Conservation (phyloP, 306 rosid species). For the Lathyrus oleraceus region DNA sequence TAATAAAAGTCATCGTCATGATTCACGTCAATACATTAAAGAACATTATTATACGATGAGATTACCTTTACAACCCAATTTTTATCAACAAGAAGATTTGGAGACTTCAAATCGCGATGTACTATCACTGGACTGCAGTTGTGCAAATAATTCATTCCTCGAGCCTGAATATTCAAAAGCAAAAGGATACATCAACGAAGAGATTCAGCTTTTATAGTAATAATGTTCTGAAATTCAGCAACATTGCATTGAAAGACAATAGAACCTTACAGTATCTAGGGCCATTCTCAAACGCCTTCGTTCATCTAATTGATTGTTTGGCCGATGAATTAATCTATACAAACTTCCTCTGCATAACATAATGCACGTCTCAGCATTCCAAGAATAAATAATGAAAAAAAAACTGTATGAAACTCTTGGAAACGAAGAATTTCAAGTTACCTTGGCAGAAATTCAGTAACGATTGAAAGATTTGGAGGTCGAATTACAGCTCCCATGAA, state of each 20-base stretch:
- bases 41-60: constrained; percentile 19
- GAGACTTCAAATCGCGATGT: constrained; percentile 96
- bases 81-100: constrained; percentile 89
- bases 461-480: constrained; percentile 85
- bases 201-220: background rate
- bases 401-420: background rate
- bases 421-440: constrained; percentile 40
- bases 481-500: constrained; percentile 97
- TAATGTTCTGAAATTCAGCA: constrained; percentile 17
- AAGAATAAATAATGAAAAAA: background rate
- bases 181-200: no score
- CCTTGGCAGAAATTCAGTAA: constrained; percentile 97
- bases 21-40: constrained; percentile 31
- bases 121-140: constrained; percentile 77
- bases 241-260: constrained; percentile 23
- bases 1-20: background rate
- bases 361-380: background rate
- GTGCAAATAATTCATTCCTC: constrained; percentile 97
- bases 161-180: constrained; percentile 57
- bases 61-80: constrained; percentile 88
- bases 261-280: constrained; percentile 78
- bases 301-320: constrained; percentile 89
- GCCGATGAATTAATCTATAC: constrained; percentile 86
- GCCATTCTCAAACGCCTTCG: constrained; percentile 91
- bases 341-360: constrained; percentile 82